Evolutionary conservation across 75 land plant genomes (phyloP).

Genomic region (Pinus taeda): DNA sequence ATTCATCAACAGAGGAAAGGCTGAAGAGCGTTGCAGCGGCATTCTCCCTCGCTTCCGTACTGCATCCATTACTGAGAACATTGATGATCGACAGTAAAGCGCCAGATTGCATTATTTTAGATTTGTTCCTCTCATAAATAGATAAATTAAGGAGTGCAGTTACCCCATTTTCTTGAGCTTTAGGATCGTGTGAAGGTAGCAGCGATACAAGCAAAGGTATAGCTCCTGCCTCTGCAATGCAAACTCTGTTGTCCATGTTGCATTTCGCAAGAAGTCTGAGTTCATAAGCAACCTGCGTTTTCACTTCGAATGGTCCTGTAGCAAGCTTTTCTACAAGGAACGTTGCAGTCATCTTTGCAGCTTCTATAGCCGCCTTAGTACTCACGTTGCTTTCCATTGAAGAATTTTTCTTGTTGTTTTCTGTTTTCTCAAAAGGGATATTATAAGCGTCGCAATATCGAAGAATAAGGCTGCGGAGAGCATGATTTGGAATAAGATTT

Average conservation of each 20-base stretch:
- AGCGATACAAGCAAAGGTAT: constrained; percentile 6
- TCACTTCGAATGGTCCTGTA: constrained; percentile 41
- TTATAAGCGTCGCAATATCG: constrained; percentile 73
- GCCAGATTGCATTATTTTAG: constrained; percentile 48
- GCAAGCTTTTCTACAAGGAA: constrained; percentile 55
- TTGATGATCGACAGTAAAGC: constrained; percentile 49
- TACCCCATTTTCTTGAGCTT: constrained; percentile 70
- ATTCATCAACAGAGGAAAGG: constrained; percentile 56
- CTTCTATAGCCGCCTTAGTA: constrained; percentile 10
- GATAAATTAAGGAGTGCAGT: constrained; percentile 81
- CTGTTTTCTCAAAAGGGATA: constrained; percentile 11
- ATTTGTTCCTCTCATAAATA: constrained; percentile 59
- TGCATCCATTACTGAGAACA: constrained; percentile 38
- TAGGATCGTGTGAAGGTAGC: constrained; percentile 25
- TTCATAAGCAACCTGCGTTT: constrained; percentile 60
- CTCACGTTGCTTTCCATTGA: constrained; percentile 43
- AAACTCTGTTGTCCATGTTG: constrained; percentile 58
- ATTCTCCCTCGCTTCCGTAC: constrained; percentile 39
- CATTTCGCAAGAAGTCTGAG: constrained; percentile 69
- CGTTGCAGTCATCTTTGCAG: constrained; percentile 53
- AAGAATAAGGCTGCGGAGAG: constrained; percentile 51
- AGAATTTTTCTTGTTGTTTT: constrained; percentile 17
- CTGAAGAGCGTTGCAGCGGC: constrained; percentile 49
- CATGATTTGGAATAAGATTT: constrained; percentile 58
- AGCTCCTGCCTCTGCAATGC: constrained; percentile 10